Conservation (phyloP, 2,329 filamentous ascomycete species). For the Colletotrichum sp. region DNA sequence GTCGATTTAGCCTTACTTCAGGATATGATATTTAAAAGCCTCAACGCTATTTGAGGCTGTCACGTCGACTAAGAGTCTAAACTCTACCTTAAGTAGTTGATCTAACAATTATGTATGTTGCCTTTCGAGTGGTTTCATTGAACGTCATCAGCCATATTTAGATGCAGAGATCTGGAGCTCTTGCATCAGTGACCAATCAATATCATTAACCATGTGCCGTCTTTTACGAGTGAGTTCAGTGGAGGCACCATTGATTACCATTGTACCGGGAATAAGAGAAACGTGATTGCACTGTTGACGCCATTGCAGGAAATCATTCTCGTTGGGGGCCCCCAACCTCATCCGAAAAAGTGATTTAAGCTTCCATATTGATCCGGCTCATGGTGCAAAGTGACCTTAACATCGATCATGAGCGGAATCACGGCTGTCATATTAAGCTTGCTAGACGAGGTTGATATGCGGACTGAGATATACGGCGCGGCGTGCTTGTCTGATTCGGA, state of each 20-base stretch:
- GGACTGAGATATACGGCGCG: background rate
- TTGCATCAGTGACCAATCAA: background rate
- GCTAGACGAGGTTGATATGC: background rate
- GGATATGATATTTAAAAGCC: background rate
- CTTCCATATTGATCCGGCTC: background rate
- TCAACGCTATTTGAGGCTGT: background rate
- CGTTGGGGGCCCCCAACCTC: background rate
- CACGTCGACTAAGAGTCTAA: fast-evolving
- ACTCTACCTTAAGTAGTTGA: background rate
- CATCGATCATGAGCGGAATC: background rate
- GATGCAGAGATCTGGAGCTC: background rate
- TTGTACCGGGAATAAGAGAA: background rate
- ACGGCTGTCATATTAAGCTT: background rate
- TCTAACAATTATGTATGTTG: background rate
- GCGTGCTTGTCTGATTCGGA: no score
- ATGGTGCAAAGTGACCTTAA: background rate
- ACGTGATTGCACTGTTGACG: background rate
- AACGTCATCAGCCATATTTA: background rate
- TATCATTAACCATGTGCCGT: no score
- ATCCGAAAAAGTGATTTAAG: background rate
- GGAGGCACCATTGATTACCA: no score
- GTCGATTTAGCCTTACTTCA: background rate
- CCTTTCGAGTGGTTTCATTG: background rate
- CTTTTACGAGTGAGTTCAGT: no score
- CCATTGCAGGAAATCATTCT: background rate